Conservation (phyloP, 768 basidiomycete genomes). For the Tulasnella calospora region DNA sequence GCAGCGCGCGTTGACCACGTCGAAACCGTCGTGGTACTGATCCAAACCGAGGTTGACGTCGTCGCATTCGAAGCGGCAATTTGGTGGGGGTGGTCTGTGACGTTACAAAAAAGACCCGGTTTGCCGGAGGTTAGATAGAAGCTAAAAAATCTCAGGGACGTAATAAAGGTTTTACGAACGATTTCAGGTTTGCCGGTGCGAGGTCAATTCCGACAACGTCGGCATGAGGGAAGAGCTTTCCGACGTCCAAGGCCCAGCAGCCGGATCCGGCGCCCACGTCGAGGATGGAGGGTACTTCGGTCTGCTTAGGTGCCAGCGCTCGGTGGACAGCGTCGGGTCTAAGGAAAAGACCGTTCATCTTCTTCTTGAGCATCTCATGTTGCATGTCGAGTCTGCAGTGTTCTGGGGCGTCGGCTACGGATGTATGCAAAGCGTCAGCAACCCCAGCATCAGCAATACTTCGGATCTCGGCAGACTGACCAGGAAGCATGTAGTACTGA, state of each 20-base stretch:
- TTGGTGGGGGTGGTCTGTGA: conserved; percentile 9
- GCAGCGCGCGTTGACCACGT: conserved; percentile 15
- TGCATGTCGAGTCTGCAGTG: conserved; percentile 21
- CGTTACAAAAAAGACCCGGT: neutral
- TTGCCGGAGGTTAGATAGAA: neutral
- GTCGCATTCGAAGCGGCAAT: conserved; percentile 20
- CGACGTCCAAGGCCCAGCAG: conserved; percentile 3
- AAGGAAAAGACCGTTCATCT: conserved; percentile 9
- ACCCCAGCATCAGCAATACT: neutral
- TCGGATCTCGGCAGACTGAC: neutral
- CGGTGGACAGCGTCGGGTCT: conserved; percentile 7
- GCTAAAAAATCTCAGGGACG: neutral
- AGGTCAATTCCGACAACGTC: conserved; percentile 21
- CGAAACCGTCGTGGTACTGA: conserved; percentile 3
- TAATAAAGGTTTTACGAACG: neutral
- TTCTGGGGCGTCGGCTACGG: conserved; percentile 7
- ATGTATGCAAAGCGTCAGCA: neutral
- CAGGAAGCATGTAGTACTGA: conserved; percentile 11
- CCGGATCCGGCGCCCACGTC: conserved; percentile 23
- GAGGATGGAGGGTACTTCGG: neutral
- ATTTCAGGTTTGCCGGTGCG: neutral
- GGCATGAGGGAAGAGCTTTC: neutral
- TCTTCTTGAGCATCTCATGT: conserved; percentile 11
- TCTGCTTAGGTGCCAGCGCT: conserved; percentile 11
- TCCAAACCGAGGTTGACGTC: conserved; percentile 16